Percentiles rank a stretch among this genome's conserved stretches.
Evolutionary conservation across 2,329 filamentous ascomycete species (phyloP).

Genomic region (Cladosporium halotolerans): DNA sequence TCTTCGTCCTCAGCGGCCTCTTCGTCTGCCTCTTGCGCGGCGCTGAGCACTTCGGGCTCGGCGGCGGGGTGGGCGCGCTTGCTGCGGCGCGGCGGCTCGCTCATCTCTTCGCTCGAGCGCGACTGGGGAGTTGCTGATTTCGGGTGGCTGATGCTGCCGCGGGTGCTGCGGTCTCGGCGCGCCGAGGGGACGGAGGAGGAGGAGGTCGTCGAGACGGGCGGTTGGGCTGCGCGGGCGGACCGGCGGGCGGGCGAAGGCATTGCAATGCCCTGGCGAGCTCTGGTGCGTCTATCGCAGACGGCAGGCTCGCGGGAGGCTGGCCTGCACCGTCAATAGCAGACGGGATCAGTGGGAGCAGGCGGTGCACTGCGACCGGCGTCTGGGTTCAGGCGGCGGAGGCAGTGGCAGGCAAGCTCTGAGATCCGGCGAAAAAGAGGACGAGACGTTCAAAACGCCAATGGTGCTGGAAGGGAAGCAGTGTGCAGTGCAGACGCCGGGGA

Average conservation of each 20-base stretch:
- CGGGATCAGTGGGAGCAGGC: background rate
- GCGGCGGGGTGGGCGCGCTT: slow-evolving; percentile 68
- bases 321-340: background rate
- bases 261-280: background rate
- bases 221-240: slow-evolving; percentile 63
- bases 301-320: background rate
- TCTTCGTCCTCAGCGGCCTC: slow-evolving; percentile 58
- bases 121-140: slow-evolving; percentile 71
- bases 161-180: slow-evolving; percentile 67
- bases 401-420: background rate
- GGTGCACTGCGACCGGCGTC: background rate
- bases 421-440: slow-evolving; percentile 1
- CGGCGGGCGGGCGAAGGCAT: slow-evolving; percentile 52
- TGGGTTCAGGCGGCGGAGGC: background rate
- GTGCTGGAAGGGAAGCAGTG: background rate
- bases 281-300: background rate
- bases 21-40: slow-evolving; percentile 37
- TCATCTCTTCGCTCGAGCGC: slow-evolving; percentile 61
- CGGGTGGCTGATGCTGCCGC: slow-evolving; percentile 64
- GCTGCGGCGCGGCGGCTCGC: slow-evolving; percentile 69
- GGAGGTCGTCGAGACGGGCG: slow-evolving; percentile 67
- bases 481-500: background rate
- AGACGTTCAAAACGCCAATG: background rate
- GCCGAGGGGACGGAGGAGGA: slow-evolving; percentile 53
- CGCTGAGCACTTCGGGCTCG: slow-evolving; percentile 44